Percentiles rank a stretch among this genome's conserved stretches.
These are phyloP conservation scores for Arabis alpina DNA, from an alignment of 345 rosid genomes.

Conservation along the genomic window DNA sequence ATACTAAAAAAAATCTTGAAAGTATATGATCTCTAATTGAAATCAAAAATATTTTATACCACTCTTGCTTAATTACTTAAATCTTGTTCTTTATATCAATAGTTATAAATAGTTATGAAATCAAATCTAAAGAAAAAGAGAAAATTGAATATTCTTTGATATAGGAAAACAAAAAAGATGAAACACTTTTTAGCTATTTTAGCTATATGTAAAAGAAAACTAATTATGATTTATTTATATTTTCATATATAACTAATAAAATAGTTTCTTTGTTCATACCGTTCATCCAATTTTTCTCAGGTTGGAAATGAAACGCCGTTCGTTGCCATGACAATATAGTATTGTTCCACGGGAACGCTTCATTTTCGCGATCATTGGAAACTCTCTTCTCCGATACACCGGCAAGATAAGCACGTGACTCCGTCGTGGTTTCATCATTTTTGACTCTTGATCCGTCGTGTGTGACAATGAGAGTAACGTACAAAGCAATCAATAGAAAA, in stretches of 20 bases:
- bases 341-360: slow-evolving; percentile 72
- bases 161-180: background rate
- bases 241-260: background rate
- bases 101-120: background rate
- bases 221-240: background rate
- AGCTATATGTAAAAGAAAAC: background rate
- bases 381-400: slow-evolving; percentile 77
- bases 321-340: slow-evolving; percentile 91
- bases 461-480: slow-evolving; percentile 42
- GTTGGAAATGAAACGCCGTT: slow-evolving; percentile 93
- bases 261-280: slow-evolving; percentile 48
- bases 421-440: slow-evolving; percentile 22
- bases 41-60: background rate
- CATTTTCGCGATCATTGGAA: slow-evolving; percentile 9
- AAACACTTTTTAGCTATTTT: slow-evolving; percentile 2
- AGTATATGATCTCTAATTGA: background rate
- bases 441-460: slow-evolving; percentile 25
- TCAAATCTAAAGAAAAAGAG: background rate
- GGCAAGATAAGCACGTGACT: slow-evolving; percentile 51
- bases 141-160: slow-evolving; percentile 10
- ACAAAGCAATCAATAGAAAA: slow-evolving; percentile 46
- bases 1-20: background rate
- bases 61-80: background rate
- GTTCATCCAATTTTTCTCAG: slow-evolving; percentile 96
- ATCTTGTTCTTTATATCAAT: background rate